These are phyloP conservation scores for Crataegus laevigata DNA, from an alignment of 306 rosid species.

Conservation along the genomic window DNA sequence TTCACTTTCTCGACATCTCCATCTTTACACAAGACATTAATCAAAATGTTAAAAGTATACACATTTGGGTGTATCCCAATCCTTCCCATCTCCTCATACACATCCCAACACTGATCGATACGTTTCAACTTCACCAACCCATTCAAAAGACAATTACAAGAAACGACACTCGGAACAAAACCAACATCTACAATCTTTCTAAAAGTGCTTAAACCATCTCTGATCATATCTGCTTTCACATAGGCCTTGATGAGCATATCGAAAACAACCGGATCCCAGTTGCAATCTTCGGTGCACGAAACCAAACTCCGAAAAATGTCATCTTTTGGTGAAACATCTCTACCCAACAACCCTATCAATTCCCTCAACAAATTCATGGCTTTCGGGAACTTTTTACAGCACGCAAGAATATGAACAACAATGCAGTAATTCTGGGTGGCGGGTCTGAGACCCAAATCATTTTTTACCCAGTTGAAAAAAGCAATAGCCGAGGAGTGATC, in stretches of 20 bases:
- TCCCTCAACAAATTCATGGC: constrained; percentile 62
- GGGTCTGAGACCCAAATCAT: constrained; percentile 45
- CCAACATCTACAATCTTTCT: constrained; percentile 44
- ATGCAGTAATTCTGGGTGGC: constrained; percentile 53
- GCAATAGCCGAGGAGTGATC: constrained; percentile 56
- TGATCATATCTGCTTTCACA: constrained; percentile 55
- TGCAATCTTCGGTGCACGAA: constrained; percentile 51
- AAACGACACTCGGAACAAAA: constrained; percentile 57
- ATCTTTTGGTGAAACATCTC: constrained; percentile 23
- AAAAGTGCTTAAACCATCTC: constrained; percentile 52
- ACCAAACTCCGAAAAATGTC: constrained; percentile 46
- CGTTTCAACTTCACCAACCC: constrained; percentile 49
- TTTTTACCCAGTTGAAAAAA: constrained; percentile 68
- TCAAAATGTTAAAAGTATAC: constrained; percentile 70
- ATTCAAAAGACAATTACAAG: constrained; percentile 60
- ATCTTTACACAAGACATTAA: constrained; percentile 58
- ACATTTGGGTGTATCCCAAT: constrained; percentile 71
- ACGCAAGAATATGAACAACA: constrained; percentile 51
- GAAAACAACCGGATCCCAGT: constrained; percentile 68
- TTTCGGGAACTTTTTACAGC: constrained; percentile 48
- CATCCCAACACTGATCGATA: constrained; percentile 63
- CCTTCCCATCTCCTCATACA: constrained; percentile 78
- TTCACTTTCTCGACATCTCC: constrained; percentile 64
- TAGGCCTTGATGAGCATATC: constrained; percentile 86
- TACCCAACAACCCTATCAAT: constrained; percentile 37